These are phyloP conservation scores for Lentinula raphanica DNA, from an alignment of 768 basidiomycete species.

Conservation along the genomic window DNA sequence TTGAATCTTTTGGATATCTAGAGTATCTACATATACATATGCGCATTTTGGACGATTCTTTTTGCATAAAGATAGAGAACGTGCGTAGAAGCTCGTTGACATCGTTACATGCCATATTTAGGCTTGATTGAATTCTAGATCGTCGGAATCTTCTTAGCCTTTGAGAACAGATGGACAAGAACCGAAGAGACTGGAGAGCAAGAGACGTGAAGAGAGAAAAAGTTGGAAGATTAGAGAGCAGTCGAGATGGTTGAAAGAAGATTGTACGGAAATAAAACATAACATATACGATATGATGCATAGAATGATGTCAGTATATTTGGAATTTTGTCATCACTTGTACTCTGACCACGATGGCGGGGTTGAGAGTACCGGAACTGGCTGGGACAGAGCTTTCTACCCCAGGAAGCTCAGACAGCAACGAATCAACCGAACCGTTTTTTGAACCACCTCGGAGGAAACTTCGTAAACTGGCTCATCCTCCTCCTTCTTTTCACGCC, in stretches of 20 bases:
- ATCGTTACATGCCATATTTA: neutral
- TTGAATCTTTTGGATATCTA: conserved; percentile 7
- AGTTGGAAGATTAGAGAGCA: too few relatives aligned
- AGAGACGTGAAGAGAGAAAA: too few relatives aligned
- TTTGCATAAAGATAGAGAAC: too few relatives aligned
- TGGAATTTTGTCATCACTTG: neutral
- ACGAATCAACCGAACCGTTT: neutral
- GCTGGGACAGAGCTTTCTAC: neutral
- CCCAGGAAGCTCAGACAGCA: neutral
- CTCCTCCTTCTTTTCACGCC: conserved; percentile 2
- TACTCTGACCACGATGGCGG: neutral
- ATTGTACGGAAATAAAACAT: too few relatives aligned
- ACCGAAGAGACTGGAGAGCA: too few relatives aligned
- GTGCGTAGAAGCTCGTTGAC: conserved; percentile 13
- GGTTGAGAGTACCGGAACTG: neutral
- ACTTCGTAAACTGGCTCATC: conserved; percentile 5
- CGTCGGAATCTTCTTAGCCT: neutral
- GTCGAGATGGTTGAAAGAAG: too few relatives aligned
- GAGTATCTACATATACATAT: too few relatives aligned
- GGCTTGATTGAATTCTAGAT: neutral
- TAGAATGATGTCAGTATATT: neutral
- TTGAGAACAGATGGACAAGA: neutral
- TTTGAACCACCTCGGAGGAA: neutral
- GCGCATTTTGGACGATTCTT: neutral
- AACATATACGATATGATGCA: neutral